Evolutionary conservation across 306 rosid species (phyloP).

Genomic region (Corylus heterophylla): DNA sequence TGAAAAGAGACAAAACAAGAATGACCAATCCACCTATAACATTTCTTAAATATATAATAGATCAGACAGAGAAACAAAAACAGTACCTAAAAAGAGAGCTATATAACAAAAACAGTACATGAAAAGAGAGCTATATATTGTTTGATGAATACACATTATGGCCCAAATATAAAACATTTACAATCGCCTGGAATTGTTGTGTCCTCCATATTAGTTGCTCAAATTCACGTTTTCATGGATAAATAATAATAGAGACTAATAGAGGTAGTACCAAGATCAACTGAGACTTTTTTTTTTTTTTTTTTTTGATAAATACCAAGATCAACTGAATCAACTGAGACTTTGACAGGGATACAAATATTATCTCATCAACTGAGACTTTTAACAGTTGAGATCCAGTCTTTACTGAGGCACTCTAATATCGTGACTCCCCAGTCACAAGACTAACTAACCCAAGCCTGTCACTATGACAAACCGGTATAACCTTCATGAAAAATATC

Average conservation of each 20-base stretch:
- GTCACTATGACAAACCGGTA: neutral
- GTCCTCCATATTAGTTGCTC: neutral
- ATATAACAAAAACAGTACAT: neutral
- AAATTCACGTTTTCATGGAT: neutral
- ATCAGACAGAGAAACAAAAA: neutral
- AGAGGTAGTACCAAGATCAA: neutral
- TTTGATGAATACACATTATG: neutral
- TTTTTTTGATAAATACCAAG: neutral
- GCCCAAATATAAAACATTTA: neutral
- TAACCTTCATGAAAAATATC: neutral
- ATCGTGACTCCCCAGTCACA: neutral
- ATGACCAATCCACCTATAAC: neutral
- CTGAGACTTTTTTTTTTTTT: neutral
- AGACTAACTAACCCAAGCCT: neutral
- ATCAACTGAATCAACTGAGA: neutral
- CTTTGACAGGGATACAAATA: neutral
- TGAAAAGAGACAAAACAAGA: conserved; percentile 27
- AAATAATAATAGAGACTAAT: neutral
- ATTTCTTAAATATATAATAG: neutral
- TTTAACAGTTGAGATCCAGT: neutral
- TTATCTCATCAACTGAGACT: neutral
- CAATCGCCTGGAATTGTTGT: neutral
- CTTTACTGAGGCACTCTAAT: neutral
- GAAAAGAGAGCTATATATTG: neutral
- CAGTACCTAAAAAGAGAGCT: neutral